Percentiles rank a stretch among this genome's conserved stretches.
These are phyloP conservation scores for Saccharomycopsis sp. DNA, from an alignment of 805 yeast species.

Conservation along the genomic window DNA sequence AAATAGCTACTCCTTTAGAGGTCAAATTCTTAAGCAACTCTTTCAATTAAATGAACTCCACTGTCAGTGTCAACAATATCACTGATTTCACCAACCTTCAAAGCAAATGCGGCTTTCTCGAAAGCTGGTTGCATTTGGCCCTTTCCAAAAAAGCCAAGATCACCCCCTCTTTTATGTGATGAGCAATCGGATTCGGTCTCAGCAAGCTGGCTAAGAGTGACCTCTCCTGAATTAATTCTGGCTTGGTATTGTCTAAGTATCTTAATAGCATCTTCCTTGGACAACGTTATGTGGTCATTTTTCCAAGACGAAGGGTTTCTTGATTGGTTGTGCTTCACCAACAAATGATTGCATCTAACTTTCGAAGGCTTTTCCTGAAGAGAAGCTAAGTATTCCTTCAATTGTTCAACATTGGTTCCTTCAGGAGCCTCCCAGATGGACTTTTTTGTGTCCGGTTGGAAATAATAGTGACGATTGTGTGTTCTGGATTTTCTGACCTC, in stretches of 20 bases:
- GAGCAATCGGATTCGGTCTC: conserved; percentile 82
- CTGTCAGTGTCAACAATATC: conserved; percentile 82
- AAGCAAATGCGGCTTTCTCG: conserved; percentile 77
- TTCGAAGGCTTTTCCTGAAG: conserved; percentile 32
- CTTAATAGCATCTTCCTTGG: conserved; percentile 65
- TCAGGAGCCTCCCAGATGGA: conserved; percentile 90
- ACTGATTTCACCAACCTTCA: conserved; percentile 79
- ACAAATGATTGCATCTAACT: conserved; percentile 73
- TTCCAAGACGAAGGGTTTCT: conserved; percentile 94
- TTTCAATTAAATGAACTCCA: conserved; percentile 82
- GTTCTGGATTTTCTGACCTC: conserved; percentile 69
- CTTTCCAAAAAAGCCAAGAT: conserved; percentile 78
- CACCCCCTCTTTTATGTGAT: conserved; percentile 84
- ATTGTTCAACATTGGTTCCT: conserved; percentile 60
- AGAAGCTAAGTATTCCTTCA: conserved; percentile 49
- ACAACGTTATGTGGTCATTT: conserved; percentile 61
- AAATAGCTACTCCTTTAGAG: too few relatives aligned
- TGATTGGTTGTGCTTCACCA: conserved; percentile 75
- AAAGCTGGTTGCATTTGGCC: conserved; percentile 96
- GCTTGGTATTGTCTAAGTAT: conserved; percentile 52
- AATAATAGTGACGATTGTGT: conserved; percentile 79
- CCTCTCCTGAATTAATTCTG: conserved; percentile 56
- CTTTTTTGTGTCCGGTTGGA: conserved; percentile 59
- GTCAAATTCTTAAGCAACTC: conserved; percentile 52
- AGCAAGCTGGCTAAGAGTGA: conserved; percentile 66